phyloP scores from a whole-genome alignment of 2,329 filamentous ascomycete species.

The Arthrinium puccinioides region DNA sequence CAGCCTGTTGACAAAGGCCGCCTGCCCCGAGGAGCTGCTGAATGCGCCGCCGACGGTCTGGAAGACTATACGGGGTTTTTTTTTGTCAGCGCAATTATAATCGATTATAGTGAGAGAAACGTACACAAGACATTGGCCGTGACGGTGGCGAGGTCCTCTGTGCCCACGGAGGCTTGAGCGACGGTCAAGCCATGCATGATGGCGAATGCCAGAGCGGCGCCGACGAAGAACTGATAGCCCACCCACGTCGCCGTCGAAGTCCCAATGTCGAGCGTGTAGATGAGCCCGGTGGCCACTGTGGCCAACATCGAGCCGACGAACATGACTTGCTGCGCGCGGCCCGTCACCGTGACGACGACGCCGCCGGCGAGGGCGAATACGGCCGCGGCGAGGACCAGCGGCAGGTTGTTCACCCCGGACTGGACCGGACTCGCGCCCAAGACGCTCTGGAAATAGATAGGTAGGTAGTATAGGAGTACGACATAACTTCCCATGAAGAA shows the following conservation, averaged over 20 bases:
- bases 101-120: neutral
- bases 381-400: constrained; percentile 6
- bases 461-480: constrained; percentile 11
- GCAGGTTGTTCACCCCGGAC: constrained; percentile 12
- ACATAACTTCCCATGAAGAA: constrained; percentile 1
- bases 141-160: constrained; percentile 1
- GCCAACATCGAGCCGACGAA: neutral
- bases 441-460: constrained; percentile 14
- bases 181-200: constrained; percentile 1
- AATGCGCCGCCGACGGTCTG: constrained; percentile 1
- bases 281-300: neutral
- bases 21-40: neutral
- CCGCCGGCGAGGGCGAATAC: constrained; percentile 1
- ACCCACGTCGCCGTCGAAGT: constrained; percentile 4
- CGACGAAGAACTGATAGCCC: constrained; percentile 3
- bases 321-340: neutral
- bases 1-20: neutral
- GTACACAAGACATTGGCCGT: constrained; percentile 2
- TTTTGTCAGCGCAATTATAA: neutral
- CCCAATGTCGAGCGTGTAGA: neutral
- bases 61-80: neutral
- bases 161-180: neutral
- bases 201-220: neutral
- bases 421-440: constrained; percentile 6
- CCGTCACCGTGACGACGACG: neutral